Base-by-base conservation (phyloP, 2,329 filamentous ascomycete genomes). In the Paraphaeosphaeria minitans region DNA sequence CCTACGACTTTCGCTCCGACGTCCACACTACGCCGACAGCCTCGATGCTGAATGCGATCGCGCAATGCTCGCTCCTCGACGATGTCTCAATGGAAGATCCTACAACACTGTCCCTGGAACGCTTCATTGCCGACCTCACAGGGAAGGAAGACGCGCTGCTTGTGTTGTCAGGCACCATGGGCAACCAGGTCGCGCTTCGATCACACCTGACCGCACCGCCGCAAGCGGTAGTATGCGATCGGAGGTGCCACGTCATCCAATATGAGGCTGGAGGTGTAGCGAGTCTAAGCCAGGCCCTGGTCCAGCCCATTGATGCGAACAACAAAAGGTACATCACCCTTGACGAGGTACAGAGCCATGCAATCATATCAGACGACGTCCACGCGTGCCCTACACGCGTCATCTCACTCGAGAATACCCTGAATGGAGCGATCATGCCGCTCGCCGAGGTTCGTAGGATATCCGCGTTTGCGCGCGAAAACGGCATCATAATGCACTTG, bases 121-220 rank as follows among this genome's bases (percentile, higher is more conserved):
- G 83, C 47, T 88, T 90, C 74, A 83, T 96, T 46, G 91, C 92
- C 19, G 73, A 83, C 33, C 83, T 96, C 3, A 86, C 91, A 0
- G 87, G 87, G 66, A 93, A 96, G 67, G 89, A 93, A 69, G 87
- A 87, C 8, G 90, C 86, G 0, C 82, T 97, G 4, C 88, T 97
- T 55, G 91, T 97, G 56, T 83, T 96, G 59, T 95, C 91, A 0
- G 94, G 94, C 3, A 97, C 93, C 4, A 97, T 97, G 93, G 93
- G 92, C 42, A 97, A 97, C 78, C 93, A 97, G 75, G 82, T 97
- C 19, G 89, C 90, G 0, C 83, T 97, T 43, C 87, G 93, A 41
- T 84, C 90, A 1, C 89, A 95, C 59, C 83, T 97, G 14, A 84
- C 82, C 0, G 89, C 91, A 60, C 93, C 93, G 14, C 94, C 94